Evolutionary conservation across 495 filamentous ascomycete species (phyloP).

Genomic region (Aspergillus baeticus): DNA sequence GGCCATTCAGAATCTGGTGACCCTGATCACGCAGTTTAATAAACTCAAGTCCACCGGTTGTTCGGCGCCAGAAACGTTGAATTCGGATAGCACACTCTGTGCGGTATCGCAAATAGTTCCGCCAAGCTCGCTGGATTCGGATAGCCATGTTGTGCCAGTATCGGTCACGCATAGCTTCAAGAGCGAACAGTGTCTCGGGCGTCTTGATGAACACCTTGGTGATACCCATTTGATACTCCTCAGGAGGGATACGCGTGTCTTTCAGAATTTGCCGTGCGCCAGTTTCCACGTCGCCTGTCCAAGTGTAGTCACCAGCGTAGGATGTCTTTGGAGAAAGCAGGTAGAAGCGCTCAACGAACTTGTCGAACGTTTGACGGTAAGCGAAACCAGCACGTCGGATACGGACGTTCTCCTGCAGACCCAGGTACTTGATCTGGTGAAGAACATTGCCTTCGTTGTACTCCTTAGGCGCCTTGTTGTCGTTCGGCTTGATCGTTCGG

Average conservation of each 20-base stretch:
- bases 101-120: constrained; percentile 90
- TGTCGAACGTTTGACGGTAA: constrained; percentile 96
- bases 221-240: constrained; percentile 97
- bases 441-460: constrained; percentile 90
- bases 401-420: constrained; percentile 97
- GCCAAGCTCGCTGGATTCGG: constrained; percentile 94
- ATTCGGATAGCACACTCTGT: constrained; percentile 92
- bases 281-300: constrained; percentile 80
- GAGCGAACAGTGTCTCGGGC: constrained; percentile 92
- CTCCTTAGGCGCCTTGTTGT: constrained; percentile 92
- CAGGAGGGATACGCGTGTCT: constrained; percentile 89
- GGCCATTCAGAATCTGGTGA: constrained; percentile 75
- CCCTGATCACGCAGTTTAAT: constrained; percentile 86
- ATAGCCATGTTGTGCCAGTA: constrained; percentile 99
- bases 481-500: constrained; percentile 98
- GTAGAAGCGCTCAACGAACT: constrained; percentile 97
- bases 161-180: constrained; percentile 95
- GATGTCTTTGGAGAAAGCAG: constrained; percentile 90
- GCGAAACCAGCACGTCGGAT: constrained; percentile 97
- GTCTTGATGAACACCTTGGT: constrained; percentile 99
- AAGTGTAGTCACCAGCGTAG: constrained; percentile 96
- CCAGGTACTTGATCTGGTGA: constrained; percentile 99
- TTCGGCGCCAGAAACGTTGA: constrained; percentile 91
- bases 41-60: constrained; percentile 82
- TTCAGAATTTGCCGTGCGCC: constrained; percentile 94